Percentiles rank a stretch among this genome's conserved stretches.
phyloP scores from a whole-genome alignment of 2,329 filamentous ascomycete genomes.

The Sporothrix pallida region DNA sequence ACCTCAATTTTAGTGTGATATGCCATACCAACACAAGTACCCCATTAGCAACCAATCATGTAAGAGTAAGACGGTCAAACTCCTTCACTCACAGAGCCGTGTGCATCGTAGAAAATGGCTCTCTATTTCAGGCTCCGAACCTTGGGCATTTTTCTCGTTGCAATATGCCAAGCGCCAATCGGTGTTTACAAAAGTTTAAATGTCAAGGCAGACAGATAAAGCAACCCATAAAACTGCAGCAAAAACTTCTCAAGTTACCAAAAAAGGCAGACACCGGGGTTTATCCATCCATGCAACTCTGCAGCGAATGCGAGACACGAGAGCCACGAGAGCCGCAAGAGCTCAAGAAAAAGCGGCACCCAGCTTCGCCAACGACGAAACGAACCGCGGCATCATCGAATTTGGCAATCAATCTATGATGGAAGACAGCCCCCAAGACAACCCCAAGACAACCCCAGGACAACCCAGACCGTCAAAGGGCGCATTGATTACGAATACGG shows the following conservation, averaged over 20 bases:
- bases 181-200: not conserved
- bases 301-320: not conserved
- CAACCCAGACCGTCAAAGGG: too few relatives aligned
- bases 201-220: not conserved
- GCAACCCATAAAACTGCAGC: not conserved
- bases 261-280: not conserved
- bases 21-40: not conserved
- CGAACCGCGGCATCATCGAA: too few relatives aligned
- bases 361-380: too few relatives aligned
- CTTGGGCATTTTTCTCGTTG: not conserved
- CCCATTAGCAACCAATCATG: not conserved
- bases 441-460: too few relatives aligned
- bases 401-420: too few relatives aligned
- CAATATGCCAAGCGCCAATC: conserved; percentile 10
- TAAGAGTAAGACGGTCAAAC: conserved; percentile 16
- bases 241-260: not conserved
- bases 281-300: not conserved
- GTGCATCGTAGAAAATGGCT: not conserved
- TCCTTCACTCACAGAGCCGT: not conserved
- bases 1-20: not conserved
- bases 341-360: too few relatives aligned
- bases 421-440: too few relatives aligned
- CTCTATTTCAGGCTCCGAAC: not conserved
- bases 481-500: too few relatives aligned
- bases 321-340: not conserved